These are phyloP conservation scores for Pseudevernia furfuracea DNA, from an alignment of 495 filamentous ascomycete species.

Conservation along the genomic window DNA sequence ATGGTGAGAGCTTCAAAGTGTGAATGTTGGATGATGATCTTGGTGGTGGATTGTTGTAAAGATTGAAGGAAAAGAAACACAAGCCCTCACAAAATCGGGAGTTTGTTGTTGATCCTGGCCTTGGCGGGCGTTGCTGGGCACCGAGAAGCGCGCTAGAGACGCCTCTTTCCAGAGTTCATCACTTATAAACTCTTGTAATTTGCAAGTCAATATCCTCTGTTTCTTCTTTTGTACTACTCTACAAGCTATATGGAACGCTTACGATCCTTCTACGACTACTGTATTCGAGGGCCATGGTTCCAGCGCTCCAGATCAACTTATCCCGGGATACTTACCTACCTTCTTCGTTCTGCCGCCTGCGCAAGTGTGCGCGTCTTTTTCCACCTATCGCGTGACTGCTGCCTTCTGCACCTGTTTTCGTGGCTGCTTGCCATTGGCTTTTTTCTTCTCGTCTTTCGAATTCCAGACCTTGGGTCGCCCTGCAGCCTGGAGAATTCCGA, in stretches of 20 bases:
- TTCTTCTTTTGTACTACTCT: neutral
- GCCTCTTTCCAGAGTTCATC: neutral
- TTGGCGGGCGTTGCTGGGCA: constrained; percentile 4
- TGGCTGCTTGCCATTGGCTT: constrained; percentile 18
- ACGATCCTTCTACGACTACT: neutral
- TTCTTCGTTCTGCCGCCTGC: neutral
- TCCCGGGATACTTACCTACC: neutral
- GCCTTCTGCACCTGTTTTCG: constrained; percentile 11
- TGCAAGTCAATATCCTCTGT: neutral
- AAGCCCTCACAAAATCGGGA: neutral
- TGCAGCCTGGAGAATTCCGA: neutral
- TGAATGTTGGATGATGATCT: neutral
- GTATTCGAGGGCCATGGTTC: neutral
- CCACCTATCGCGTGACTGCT: constrained; percentile 2
- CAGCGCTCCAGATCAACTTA: neutral
- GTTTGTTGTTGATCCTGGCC: neutral
- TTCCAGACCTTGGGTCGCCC: constrained; percentile 5
- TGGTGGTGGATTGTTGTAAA: neutral
- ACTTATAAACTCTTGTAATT: neutral
- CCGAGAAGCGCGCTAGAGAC: constrained; percentile 3
- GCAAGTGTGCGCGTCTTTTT: neutral
- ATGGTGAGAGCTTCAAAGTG: neutral
- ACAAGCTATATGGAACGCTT: neutral
- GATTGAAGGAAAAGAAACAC: neutral
- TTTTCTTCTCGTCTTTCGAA: neutral